These are phyloP conservation scores for Oemleria cerasiformis DNA, from an alignment of 306 rosid genomes.

Conservation along the genomic window DNA sequence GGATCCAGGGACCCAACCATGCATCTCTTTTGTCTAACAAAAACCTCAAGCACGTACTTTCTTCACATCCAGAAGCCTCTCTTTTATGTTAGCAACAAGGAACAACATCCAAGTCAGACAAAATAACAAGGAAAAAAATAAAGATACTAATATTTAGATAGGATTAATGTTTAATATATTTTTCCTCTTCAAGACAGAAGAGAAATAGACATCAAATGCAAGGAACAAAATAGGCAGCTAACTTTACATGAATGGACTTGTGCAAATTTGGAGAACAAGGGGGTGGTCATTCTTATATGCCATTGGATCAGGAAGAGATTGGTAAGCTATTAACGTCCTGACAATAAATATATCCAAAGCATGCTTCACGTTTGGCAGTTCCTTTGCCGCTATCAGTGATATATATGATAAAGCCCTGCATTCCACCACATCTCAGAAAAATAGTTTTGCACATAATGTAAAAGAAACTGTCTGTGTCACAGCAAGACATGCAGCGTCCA, in stretches of 20 bases:
- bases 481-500: neutral
- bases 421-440: conserved; percentile 27
- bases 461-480: neutral
- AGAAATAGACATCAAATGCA: conserved; percentile 9
- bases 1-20: conserved; percentile 99
- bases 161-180: neutral
- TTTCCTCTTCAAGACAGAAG: conserved; percentile 11
- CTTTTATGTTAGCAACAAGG: conserved; percentile 40
- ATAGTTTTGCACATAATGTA: conserved; percentile 19
- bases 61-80: conserved; percentile 78
- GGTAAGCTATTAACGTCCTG: conserved; percentile 76
- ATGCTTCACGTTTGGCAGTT: conserved; percentile 55
- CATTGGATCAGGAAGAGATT: conserved; percentile 79
- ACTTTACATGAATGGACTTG: conserved; percentile 83
- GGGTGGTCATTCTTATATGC: conserved; percentile 77
- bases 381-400: conserved; percentile 59
- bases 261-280: conserved; percentile 73
- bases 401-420: conserved; percentile 82
- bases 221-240: conserved; percentile 12
- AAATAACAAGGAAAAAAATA: conserved; percentile 10
- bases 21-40: conserved; percentile 95
- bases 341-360: conserved; percentile 60
- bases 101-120: conserved; percentile 35
- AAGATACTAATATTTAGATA: neutral
- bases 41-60: conserved; percentile 92